phyloP scores from a whole-genome alignment of 495 filamentous ascomycete species.

The Penicillium desertorum region DNA sequence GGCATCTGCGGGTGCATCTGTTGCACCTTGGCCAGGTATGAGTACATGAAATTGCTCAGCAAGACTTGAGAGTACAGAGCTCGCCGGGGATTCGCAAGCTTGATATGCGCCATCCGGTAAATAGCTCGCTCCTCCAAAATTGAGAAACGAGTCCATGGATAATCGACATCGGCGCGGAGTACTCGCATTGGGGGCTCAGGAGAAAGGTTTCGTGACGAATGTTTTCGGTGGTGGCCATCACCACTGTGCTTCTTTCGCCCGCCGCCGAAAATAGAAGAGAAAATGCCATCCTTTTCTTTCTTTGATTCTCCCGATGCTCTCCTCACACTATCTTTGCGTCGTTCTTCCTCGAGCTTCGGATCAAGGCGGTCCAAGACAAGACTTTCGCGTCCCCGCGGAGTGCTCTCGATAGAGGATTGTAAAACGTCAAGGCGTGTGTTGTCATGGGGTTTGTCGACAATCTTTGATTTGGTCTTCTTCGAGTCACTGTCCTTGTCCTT shows the following conservation, averaged over 20 bases:
- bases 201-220: slow-evolving; percentile 70
- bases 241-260: slow-evolving; percentile 71
- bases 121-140: slow-evolving; percentile 97
- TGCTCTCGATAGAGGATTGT: slow-evolving; percentile 73
- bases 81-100: slow-evolving; percentile 92
- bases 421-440: slow-evolving; percentile 77
- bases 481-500: slow-evolving; percentile 60
- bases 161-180: slow-evolving; percentile 83
- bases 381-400: slow-evolving; percentile 73
- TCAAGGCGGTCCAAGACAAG: slow-evolving; percentile 78
- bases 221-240: slow-evolving; percentile 68
- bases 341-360: slow-evolving; percentile 73
- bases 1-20: slow-evolving; percentile 94
- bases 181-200: slow-evolving; percentile 72
- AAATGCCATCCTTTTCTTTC: slow-evolving; percentile 85
- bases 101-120: slow-evolving; percentile 98
- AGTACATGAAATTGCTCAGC: slow-evolving; percentile 99
- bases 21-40: slow-evolving; percentile 97
- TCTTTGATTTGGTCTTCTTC: slow-evolving; percentile 61
- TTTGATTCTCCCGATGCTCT: slow-evolving; percentile 73
- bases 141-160: slow-evolving; percentile 92
- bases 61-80: slow-evolving; percentile 93
- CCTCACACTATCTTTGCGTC: slow-evolving; percentile 74
- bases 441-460: slow-evolving; percentile 59
- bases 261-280: slow-evolving; percentile 88